Evolutionary conservation across 495 filamentous ascomycete genomes (phyloP), one percentile per base, ranked within the genome.

Genomic region (Hamigera avellanea): DNA sequence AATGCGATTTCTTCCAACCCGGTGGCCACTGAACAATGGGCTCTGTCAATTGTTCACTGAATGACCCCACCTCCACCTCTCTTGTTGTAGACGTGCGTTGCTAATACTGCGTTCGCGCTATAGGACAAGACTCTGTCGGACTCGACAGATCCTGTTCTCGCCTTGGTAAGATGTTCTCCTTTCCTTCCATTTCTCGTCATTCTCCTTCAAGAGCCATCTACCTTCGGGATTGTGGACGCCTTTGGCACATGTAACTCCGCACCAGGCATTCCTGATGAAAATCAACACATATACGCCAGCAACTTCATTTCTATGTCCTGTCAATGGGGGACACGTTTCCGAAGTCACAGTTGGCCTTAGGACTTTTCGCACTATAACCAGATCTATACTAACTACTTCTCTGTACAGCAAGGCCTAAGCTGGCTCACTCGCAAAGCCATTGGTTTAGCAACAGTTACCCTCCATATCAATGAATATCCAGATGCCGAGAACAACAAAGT

Each of bases 361-460:
- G n/a, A n/a, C n/a, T n/a, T n/a, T n/a, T n/a, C n/a, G n/a, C n/a
- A n/a, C n/a, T n/a, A n/a, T n/a, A n/a, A n/a, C n/a, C 3, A 17
- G 8, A 19, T 18, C 26, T 30, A 13, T 16, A 40, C 45, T 47
- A 44, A 52, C 40, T 31, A 12, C 15, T 33, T 37, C 23, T 4
- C 8, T 21, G 2, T 19, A 49, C 35, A 76, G 63, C 91, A 95
- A 76, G 80, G 80, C 59, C 63, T 98, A 35, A 57, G 77, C 68
- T 98, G 82, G 83, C 45, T 86, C 36, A 70, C 75, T 25, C 89
- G 91, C 60, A 86, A 81, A 65, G 72, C 73, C 32, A 78, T 94
- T 56, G 48, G 59, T 44, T 49, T 77, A 7, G 82, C 87, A 2
- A 83, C 76, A 18, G 54, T 95, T 14, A 86, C 80, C 9, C 74